phyloP scores from a whole-genome alignment of 164 flowering plant genomes.

The Litsea cubeba region DNA sequence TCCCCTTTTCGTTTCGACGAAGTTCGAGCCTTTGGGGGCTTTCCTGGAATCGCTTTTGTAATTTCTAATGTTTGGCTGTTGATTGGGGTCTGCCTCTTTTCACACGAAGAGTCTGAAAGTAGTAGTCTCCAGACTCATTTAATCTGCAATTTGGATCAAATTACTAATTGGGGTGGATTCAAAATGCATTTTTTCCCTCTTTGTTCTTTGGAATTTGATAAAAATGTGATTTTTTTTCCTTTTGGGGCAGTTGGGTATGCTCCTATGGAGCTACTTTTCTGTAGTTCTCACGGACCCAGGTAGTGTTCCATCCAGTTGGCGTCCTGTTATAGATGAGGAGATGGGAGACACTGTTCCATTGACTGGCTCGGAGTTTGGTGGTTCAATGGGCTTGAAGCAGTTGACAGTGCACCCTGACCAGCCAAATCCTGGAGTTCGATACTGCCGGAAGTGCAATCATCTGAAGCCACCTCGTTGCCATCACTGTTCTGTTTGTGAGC shows the following conservation, averaged over 20 bases:
- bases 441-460: conserved; percentile 90
- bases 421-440: conserved; percentile 46
- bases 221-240: background rate
- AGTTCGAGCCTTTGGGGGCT: background rate
- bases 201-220: background rate
- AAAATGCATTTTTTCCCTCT: background rate
- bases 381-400: conserved; percentile 7
- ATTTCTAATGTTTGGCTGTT: background rate
- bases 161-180: background rate
- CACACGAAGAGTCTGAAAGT: too few relatives aligned
- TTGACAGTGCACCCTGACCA: conserved; percentile 27
- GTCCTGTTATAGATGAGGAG: conserved; percentile 78
- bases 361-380: conserved; percentile 45
- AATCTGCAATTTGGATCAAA: too few relatives aligned
- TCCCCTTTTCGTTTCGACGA: background rate
- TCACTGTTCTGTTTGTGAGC: conserved; percentile 99
- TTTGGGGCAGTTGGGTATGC: conserved; percentile 82
- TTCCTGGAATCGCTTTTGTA: background rate
- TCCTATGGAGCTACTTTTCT: conserved; percentile 93
- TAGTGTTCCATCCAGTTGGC: conserved; percentile 86
- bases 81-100: too few relatives aligned
- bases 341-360: conserved; percentile 75
- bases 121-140: too few relatives aligned
- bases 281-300: conserved; percentile 97
- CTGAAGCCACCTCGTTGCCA: conserved; percentile 97